Percentiles rank a stretch among this genome's conserved stretches.
These are phyloP conservation scores for Melanomma pulvis-pyrius DNA, from an alignment of 495 filamentous ascomycete genomes.

Conservation along the genomic window DNA sequence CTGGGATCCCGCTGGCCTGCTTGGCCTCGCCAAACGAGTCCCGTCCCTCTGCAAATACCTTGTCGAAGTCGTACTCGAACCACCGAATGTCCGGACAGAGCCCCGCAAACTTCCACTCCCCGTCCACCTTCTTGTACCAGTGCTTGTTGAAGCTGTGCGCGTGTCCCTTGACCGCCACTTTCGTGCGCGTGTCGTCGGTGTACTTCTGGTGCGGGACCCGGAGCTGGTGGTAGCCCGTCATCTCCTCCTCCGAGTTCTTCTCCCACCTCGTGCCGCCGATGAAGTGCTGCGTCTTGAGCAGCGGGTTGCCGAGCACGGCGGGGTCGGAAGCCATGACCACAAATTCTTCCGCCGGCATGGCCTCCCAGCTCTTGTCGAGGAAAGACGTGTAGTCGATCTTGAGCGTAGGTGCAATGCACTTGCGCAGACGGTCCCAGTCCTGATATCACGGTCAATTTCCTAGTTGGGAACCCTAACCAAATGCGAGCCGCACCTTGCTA, in stretches of 20 bases:
- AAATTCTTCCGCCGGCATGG: slow-evolving; percentile 73
- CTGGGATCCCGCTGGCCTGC: slow-evolving; percentile 27
- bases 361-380: slow-evolving; percentile 69
- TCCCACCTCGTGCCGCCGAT: slow-evolving; percentile 74
- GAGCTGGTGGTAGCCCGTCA: slow-evolving; percentile 75
- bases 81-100: slow-evolving; percentile 71
- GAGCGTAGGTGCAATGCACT: slow-evolving; percentile 72
- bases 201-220: slow-evolving; percentile 74
- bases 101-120: slow-evolving; percentile 82
- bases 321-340: slow-evolving; percentile 68
- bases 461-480: neutral
- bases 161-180: slow-evolving; percentile 65
- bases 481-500: slow-evolving; percentile 51
- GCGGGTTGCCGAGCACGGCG: slow-evolving; percentile 68
- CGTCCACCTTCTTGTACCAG: slow-evolving; percentile 73
- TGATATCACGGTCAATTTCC: slow-evolving; percentile 39
- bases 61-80: slow-evolving; percentile 69
- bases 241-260: slow-evolving; percentile 66
- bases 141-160: slow-evolving; percentile 71
- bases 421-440: slow-evolving; percentile 72
- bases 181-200: slow-evolving; percentile 54
- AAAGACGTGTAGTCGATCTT: slow-evolving; percentile 76
- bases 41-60: slow-evolving; percentile 47
- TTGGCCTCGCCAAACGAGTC: slow-evolving; percentile 44
- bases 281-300: slow-evolving; percentile 76